Percentiles rank a stretch among this genome's conserved stretches.
phyloP scores from a whole-genome alignment of 805 yeast genomes.

The Priceomyces medius region DNA sequence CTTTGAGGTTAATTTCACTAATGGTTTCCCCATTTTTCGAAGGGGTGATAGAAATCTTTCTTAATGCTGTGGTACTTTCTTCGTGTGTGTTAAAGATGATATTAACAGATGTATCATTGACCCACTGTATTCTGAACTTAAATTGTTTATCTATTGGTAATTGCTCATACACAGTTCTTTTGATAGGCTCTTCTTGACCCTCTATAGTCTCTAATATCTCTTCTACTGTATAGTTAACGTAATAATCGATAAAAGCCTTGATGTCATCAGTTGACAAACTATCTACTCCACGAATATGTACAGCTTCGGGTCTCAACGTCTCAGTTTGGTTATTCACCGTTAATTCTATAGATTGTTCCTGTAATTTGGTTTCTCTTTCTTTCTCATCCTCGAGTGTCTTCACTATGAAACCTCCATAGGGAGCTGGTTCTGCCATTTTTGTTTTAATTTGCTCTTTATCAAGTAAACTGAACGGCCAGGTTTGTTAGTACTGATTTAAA shows the following conservation, averaged over 20 bases:
- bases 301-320: slow-evolving; percentile 44
- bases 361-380: slow-evolving; percentile 26
- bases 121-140: slow-evolving; percentile 58
- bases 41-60: slow-evolving; percentile 26
- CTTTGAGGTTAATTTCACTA: slow-evolving; percentile 9
- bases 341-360: slow-evolving; percentile 34
- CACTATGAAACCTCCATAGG: slow-evolving; percentile 44
- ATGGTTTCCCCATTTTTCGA: slow-evolving; percentile 14
- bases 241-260: slow-evolving; percentile 51
- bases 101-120: slow-evolving; percentile 59
- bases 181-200: slow-evolving; percentile 13
- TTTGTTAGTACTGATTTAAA: too few relatives aligned
- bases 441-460: too few relatives aligned
- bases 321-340: slow-evolving; percentile 30
- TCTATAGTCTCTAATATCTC: slow-evolving; percentile 16
- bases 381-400: slow-evolving; percentile 41
- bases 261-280: slow-evolving; percentile 60
- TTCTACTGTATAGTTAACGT: slow-evolving; percentile 32
- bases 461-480: too few relatives aligned
- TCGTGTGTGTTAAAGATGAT: slow-evolving; percentile 50
- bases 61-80: slow-evolving; percentile 39
- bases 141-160: slow-evolving; percentile 27
- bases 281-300: slow-evolving; percentile 61
- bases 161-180: slow-evolving; percentile 18
- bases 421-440: slow-evolving; percentile 29